Evolutionary conservation across 1,284 basidiomycete species (phyloP), one percentile per base, ranked within the genome.

Genomic region (Cutaneotrichosporon sp.): DNA sequence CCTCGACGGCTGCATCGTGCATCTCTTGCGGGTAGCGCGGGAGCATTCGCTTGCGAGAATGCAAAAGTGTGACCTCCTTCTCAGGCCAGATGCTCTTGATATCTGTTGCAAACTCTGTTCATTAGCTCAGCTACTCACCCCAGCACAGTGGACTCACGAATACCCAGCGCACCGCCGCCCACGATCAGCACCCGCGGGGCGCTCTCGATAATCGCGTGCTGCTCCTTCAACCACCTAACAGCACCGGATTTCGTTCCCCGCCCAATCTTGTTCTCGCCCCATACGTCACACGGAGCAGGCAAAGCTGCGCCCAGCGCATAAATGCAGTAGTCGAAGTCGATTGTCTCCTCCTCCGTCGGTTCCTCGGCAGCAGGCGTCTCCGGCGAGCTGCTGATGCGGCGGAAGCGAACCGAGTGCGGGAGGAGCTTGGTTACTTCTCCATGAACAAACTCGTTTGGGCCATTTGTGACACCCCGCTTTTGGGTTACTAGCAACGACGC

Each of bases 361-460:
- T n/a, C n/a, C n/a, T n/a, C n/a, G n/a, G n/a, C n/a, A n/a, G n/a
- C n/a, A n/a, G n/a, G n/a, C n/a, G n/a, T n/a, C n/a, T n/a, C n/a
- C n/a, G n/a, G n/a, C n/a, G n/a, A n/a, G n/a, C n/a, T n/a, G n/a
- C n/a, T n/a, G 5, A 65, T 62, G 17, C 55, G 59, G 50, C 57
- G 78, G 42, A 82, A 76, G 0, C 77, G 80, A 43, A 85, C 67
- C 22, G 75, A 70, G 60, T 79, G 70, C 7, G 74, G 59, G 22
- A 71, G 61, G 51, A 85, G 70, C 3, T 76, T 72, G 1, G 74
- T 77, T 26, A 85, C 75, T 10, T 76, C 75, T 4, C 77, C 81
- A 51, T 82, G 79, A 26, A 82, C 66, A 41, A 78, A 66, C 24
- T 51, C 75, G 74, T 35, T 64, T 16, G 32, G 37, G 24, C 46